Base-by-base conservation (phyloP, 768 basidiomycete genomes). In the Pulveroboletus sp. region DNA sequence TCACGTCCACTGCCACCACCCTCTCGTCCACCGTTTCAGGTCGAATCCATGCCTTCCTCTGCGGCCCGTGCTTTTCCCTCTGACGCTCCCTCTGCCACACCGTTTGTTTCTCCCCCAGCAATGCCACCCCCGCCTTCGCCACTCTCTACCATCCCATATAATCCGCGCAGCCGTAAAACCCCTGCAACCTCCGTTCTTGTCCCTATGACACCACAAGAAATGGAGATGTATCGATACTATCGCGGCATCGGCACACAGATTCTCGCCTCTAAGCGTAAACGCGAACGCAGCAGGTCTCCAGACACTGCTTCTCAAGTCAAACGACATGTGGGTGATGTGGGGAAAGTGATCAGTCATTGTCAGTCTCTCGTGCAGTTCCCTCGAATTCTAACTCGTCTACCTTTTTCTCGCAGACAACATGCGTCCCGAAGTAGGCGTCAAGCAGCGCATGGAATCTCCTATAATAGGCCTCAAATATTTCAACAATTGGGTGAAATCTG, bases 401-500 rank as follows among this genome's bases (percentile, higher is more conserved):
- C 19, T 46, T 47, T 32, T 38, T 20, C 34, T 35, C 29, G 38
- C 55, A 97, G 95, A 99, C 69, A 98, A 99, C 67, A 78, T 82
- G 13, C 82, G 97, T 11, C 94, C 94, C 6, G 94, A 99, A 50
- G 87, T 95, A 10, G 93, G 92, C 48, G 81, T 91, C 25, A 75
- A 82, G 10, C 84, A 88, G 60, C 89, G 97, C 27, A 78, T 79
- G 55, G 82, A 87, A 16, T 97, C 94, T 6, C 92, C 94, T 36
- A 99, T 98, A 59, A 92, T 97, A 46, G 97, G 97, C 32, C 80
- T 99, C 46, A 97, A 97, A 69, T 87, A 80, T 64, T 99, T 98
- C 73, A 99, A 99, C 72, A 99, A 99, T 72, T 99, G 97, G 97
- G 87, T 98, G 58, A 99, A 99, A 68, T 93, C 92, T 10, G 94